Conservation (phyloP, 164 flowering plant species). For the Santalum album region DNA sequence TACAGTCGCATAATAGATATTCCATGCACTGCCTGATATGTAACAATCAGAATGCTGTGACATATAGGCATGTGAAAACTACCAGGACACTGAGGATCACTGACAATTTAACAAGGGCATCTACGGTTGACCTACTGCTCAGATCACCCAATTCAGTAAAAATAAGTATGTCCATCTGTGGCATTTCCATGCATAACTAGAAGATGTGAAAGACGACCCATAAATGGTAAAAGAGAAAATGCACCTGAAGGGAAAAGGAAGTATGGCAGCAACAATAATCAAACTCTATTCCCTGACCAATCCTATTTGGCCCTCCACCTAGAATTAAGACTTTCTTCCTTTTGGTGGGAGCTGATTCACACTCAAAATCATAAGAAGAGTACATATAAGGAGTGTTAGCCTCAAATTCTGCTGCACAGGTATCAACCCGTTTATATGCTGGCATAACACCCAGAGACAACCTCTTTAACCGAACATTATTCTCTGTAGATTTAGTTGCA, state of each 20-base stretch:
- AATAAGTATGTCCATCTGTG: not conserved
- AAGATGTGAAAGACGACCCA: not conserved
- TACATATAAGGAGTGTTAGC: slow-evolving; percentile 99
- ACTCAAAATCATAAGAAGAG: slow-evolving; percentile 84
- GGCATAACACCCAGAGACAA: slow-evolving; percentile 73
- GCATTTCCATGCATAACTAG: not conserved
- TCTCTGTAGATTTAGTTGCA: slow-evolving; percentile 71
- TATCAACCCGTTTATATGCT: slow-evolving; percentile 87
- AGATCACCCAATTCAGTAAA: not conserved
- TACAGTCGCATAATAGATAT: not conserved
- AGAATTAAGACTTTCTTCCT: slow-evolving; percentile 88
- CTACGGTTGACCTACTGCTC: too few relatives aligned
- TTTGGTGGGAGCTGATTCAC: slow-evolving; percentile 80
- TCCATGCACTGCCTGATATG: too few relatives aligned
- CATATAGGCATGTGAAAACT: too few relatives aligned
- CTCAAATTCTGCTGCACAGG: slow-evolving; percentile 98
- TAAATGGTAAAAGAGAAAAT: slow-evolving; percentile 6
- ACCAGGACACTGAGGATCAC: too few relatives aligned
- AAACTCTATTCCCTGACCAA: slow-evolving; percentile 98
- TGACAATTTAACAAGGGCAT: too few relatives aligned
- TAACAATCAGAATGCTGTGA: too few relatives aligned
- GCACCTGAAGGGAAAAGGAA: slow-evolving; percentile 93
- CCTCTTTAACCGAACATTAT: slow-evolving; percentile 61
- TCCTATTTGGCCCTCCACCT: slow-evolving; percentile 97
- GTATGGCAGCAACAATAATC: slow-evolving; percentile 99